Conservation (phyloP, 2,329 filamentous ascomycete genomes). For the Aspergillus novoparasiticus region DNA sequence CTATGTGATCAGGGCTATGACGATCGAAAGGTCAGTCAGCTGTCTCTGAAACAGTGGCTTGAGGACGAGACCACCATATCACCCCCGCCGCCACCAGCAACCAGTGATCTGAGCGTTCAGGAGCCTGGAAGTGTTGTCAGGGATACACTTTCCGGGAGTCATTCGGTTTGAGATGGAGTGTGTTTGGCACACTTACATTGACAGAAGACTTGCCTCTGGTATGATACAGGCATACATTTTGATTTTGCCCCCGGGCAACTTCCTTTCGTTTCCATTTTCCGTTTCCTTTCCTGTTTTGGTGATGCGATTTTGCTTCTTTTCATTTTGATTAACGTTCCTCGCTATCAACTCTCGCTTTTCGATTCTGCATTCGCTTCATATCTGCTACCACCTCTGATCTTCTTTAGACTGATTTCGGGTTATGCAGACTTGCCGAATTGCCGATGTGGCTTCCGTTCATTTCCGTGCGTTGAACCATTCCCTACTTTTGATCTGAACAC, state of each 20-base stretch:
- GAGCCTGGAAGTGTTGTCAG: neutral
- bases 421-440: too few species aligned
- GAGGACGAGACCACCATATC: constrained; percentile 18
- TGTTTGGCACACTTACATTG: too few species aligned
- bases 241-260: too few species aligned
- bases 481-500: too few species aligned
- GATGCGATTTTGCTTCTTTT: too few species aligned
- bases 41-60: constrained; percentile 28
- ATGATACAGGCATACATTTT: neutral
- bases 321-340: too few species aligned
- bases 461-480: too few species aligned
- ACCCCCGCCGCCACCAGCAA: neutral
- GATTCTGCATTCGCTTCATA: neutral
- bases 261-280: too few species aligned
- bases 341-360: too few species aligned
- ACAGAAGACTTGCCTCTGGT: neutral
- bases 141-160: neutral
- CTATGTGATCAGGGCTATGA: constrained; percentile 22
- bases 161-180: neutral
- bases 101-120: neutral
- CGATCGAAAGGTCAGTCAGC: constrained; percentile 22
- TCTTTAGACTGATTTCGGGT: neutral
- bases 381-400: neutral
- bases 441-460: too few species aligned
- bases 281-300: too few species aligned